Base-by-base conservation (phyloP, 805 yeast genomes). In the Yarrowia porcina region DNA sequence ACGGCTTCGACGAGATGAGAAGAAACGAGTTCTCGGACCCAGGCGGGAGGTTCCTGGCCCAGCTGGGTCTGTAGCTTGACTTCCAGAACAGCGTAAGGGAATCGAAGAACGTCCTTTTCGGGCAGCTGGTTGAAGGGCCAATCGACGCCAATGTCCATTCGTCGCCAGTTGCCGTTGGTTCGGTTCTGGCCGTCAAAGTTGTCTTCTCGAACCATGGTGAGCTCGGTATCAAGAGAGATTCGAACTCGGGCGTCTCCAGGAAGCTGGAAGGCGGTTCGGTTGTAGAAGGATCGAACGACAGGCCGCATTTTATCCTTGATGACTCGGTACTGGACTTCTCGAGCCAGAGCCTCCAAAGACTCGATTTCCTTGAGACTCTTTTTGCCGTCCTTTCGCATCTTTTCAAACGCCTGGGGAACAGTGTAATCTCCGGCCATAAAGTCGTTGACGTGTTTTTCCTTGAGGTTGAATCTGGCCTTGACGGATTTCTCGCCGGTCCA, bases 401-500 rank as follows among this genome's bases (percentile, higher is more conserved):
- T 93, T 67, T 89, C 96, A 77, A 93, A 93, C 2, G 89, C 96
- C 74, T 91, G 94, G 47, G 83, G 82, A 11, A 92, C 96, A 21
- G 97, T 89, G 73, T 82, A 91, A 57, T 83, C 84, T 68, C 99
- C 99, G 35, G 78, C 76, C 77, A 93, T 74, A 74, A 90, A 94
- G 57, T 85, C 84, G 72, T 94, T 94, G 57, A 93, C 91, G 71
- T 90, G 83, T 74, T 88, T 90, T 74, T 94, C 99, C 74, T 92
- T 94, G 68, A 94, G 77, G 20, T 93, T 86, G 76, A 94, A 94
- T 74, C 99, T 83, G 5, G 98, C 98, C 77, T 94, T 94, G 67
- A 94, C 99, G n/a, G 97, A 90, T 76, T 93, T 93, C 75, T 94
- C 99, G 69, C 99, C 99, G 2, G 99, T 94, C 99, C 99, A 93